Evolutionary conservation across 2,329 filamentous ascomycete genomes (phyloP).

Genomic region (Albifimbria verrucaria): DNA sequence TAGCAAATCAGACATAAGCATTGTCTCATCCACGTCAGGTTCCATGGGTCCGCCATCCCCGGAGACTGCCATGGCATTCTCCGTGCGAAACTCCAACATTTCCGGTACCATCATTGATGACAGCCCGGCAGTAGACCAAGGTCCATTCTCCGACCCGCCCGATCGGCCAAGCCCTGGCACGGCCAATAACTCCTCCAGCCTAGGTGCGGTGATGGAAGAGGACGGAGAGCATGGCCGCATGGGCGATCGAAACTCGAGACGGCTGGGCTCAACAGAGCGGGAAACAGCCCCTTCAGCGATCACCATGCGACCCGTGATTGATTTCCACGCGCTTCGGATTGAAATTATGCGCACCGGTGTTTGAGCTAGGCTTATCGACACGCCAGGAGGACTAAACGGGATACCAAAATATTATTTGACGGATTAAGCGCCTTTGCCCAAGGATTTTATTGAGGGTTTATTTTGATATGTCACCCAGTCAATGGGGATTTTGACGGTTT

Average conservation of each 20-base stretch:
- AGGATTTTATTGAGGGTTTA: not conserved
- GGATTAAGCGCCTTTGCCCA: not conserved
- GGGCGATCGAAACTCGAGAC: conserved; percentile 25
- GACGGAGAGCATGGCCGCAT: conserved; percentile 37
- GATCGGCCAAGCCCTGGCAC: conserved; percentile 23
- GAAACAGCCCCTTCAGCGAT: conserved; percentile 53
- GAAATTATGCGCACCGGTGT: not conserved
- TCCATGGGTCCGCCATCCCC: not conserved
- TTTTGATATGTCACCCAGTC: not conserved
- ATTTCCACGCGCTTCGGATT: conserved; percentile 6
- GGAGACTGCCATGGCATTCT: conserved; percentile 14
- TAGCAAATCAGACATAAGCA: conserved; percentile 33
- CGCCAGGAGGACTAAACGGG: too few species aligned
- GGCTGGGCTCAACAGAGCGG: conserved; percentile 21
- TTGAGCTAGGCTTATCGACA: too few species aligned
- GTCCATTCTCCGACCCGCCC: conserved; percentile 59
- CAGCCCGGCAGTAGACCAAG: conserved; percentile 47
- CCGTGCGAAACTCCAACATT: conserved; percentile 35
- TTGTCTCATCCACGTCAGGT: conserved; percentile 14
- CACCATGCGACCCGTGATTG: conserved; percentile 54
- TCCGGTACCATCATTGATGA: conserved; percentile 50
- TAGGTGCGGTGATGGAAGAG: conserved; percentile 56
- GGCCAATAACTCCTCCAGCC: conserved; percentile 36
- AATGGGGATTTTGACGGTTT: not conserved
- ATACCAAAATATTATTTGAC: not conserved